Base-by-base conservation (phyloP, 2,329 filamentous ascomycete species). In the Talaromyces marneffei region DNA sequence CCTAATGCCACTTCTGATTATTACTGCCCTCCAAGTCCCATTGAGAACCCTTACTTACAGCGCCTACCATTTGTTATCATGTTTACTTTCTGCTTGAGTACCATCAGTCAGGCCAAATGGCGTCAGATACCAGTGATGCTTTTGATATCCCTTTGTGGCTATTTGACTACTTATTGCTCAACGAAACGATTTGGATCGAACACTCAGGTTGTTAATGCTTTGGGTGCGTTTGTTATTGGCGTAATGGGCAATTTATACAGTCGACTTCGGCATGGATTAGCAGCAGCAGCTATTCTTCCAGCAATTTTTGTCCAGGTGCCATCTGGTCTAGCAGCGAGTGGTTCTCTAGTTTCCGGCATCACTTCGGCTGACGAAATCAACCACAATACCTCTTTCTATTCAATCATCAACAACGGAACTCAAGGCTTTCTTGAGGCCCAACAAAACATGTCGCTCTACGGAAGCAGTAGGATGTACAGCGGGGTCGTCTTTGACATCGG, bases 41-140 rank as follows among this genome's bases (percentile, higher is more conserved):
- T 77, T 10, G 77, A 80, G 8, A 79, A 83, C 60, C 69, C 72
- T 48, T 76, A 75, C 42, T 64, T 71, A 16, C 84, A 81, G 65
- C 83, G 82, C 64, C 92, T 92, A 75, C 77, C 87, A 39, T 92
- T 92, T 68, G 91, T 93, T 0, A 84, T 89, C 0, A 75, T 83
- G 6, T 95, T 94, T 71, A 87, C 90, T 18, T 71, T 92, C 54
- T 91, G 87, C 70, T 82, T 93, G 55, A 88, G 88, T 63, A 81
- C 92, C 67, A 87, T 93, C 73, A 92, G 93, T 74, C 90, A 94
- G 66, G 89, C 89, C 61, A 92, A 92, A 74, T 91, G 84, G 84
- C 87, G 85, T 67, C 90, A 94, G 71, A 84, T 88, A 48, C 90
- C 90, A 0, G 82, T 90, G 63, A 94, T 94, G 90, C 76, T 90